phyloP scores from a whole-genome alignment of 2,329 filamentous ascomycete genomes.

The Fusarium verrucosum region DNA sequence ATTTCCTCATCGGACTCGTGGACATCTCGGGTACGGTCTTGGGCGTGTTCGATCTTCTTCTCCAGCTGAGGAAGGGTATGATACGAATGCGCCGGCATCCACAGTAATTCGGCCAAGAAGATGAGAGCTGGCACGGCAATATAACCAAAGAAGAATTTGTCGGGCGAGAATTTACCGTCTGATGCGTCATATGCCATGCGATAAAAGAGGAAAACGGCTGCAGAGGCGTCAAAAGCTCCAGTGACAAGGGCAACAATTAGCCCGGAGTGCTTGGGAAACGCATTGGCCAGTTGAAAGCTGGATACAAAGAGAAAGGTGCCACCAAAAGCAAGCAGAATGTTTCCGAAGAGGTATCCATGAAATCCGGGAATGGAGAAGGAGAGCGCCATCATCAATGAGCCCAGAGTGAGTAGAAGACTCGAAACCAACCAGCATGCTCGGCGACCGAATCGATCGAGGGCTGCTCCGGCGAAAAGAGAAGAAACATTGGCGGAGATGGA shows the following conservation, averaged over 20 bases:
- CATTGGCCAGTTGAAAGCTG: conserved; percentile 83
- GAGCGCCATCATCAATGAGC: conserved; percentile 77
- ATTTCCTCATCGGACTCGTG: conserved; percentile 66
- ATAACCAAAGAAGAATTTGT: conserved; percentile 55
- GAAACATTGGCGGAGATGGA: conserved; percentile 88
- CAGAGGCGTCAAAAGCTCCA: conserved; percentile 83
- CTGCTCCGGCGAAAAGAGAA: conserved; percentile 82
- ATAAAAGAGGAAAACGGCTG: conserved; percentile 78
- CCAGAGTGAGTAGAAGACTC: conserved; percentile 71
- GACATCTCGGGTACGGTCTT: conserved; percentile 52
- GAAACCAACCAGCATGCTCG: conserved; percentile 78
- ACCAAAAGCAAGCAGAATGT: conserved; percentile 77
- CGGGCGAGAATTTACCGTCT: conserved; percentile 48
- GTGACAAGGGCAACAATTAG: conserved; percentile 80
- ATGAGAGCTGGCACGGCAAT: conserved; percentile 50
- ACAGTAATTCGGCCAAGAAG: conserved; percentile 49
- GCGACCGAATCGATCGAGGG: conserved; percentile 83
- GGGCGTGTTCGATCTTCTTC: conserved; percentile 51
- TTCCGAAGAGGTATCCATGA: conserved; percentile 78
- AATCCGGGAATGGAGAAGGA: conserved; percentile 68
- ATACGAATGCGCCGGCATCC: conserved; percentile 55
- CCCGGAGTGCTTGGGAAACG: conserved; percentile 78
- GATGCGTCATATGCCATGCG: conserved; percentile 73
- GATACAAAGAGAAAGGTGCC: conserved; percentile 84
- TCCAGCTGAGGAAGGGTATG: conserved; percentile 53